Evolutionary conservation across 1,139 yeast species (phyloP).

Genomic region (Debaryomyces psychrophilus): DNA sequence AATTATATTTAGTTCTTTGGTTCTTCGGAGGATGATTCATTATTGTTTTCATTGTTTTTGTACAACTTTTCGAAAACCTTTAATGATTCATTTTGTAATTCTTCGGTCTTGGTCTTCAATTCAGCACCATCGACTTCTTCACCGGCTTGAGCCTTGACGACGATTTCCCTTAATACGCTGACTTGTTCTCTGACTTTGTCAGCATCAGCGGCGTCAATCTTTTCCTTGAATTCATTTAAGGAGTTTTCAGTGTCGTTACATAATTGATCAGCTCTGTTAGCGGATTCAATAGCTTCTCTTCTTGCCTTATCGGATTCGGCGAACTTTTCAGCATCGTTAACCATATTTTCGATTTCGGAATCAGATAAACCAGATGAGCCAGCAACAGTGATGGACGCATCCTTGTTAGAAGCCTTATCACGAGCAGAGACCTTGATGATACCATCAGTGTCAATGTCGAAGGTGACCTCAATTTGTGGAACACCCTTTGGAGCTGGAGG

Average conservation of each 20-base stretch:
- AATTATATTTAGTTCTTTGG: slow-evolving; percentile 42
- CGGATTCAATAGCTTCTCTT: slow-evolving; percentile 90
- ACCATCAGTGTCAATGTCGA: slow-evolving; percentile 96
- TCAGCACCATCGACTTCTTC: slow-evolving; percentile 82
- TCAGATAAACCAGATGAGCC: slow-evolving; percentile 98
- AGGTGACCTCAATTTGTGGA: slow-evolving; percentile 93
- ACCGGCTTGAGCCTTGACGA: slow-evolving; percentile 94
- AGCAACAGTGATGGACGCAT: slow-evolving; percentile 97
- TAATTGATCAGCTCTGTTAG: slow-evolving; percentile 97
- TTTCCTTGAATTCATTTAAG: slow-evolving; percentile 91
- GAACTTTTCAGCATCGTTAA: slow-evolving; percentile 96
- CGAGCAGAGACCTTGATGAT: slow-evolving; percentile 98
- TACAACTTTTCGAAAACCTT: slow-evolving; percentile 95
- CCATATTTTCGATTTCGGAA: slow-evolving; percentile 97
- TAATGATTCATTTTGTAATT: slow-evolving; percentile 88
- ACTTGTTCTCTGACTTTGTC: slow-evolving; percentile 83
- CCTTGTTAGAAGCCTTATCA: slow-evolving; percentile 98
- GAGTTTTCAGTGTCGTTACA: slow-evolving; percentile 96
- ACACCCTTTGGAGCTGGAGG: slow-evolving; percentile 98
- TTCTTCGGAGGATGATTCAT: slow-evolving; percentile 36
- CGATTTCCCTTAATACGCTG: slow-evolving; percentile 80
- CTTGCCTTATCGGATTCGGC: slow-evolving; percentile 96
- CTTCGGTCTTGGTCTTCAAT: slow-evolving; percentile 91
- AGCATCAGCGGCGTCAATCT: slow-evolving; percentile 83
- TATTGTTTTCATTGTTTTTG: slow-evolving; percentile 61